Evolutionary conservation across 1,284 basidiomycete species (phyloP).

Genomic region (Neonothopanus nambi): DNA sequence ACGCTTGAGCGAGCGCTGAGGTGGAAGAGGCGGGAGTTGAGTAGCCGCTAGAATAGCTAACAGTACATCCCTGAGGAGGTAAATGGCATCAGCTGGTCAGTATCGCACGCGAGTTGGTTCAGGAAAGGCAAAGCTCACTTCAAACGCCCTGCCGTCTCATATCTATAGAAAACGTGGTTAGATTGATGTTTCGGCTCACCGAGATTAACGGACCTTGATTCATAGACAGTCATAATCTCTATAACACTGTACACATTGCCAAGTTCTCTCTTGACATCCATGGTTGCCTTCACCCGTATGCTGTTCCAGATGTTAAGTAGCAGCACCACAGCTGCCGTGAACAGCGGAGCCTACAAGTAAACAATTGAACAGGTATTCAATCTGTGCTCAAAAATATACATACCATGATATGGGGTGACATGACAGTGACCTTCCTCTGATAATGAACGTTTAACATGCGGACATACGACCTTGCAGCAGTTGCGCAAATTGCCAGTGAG

Average conservation of each 20-base stretch:
- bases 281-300: conserved; percentile 49
- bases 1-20: not conserved
- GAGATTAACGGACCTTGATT: conserved; percentile 26
- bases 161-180: not conserved
- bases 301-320: conserved; percentile 73
- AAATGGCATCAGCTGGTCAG: not conserved
- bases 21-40: not conserved
- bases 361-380: conserved; percentile 15
- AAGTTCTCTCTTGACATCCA: conserved; percentile 57
- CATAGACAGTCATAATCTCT: conserved; percentile 48
- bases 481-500: not conserved
- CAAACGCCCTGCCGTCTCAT: conserved; percentile 7
- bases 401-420: not conserved
- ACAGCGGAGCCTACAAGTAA: conserved; percentile 25
- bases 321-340: conserved; percentile 52
- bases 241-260: conserved; percentile 70
- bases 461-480: not conserved
- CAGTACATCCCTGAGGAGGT: conserved; percentile 1
- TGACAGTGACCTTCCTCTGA: not conserved
- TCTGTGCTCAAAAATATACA: not conserved
- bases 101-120: too few species aligned
- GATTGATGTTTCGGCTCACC: too few species aligned
- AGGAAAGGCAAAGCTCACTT: not conserved
- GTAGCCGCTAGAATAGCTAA: not conserved
- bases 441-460: not conserved